Conservation (phyloP, 768 basidiomycete species). For the Leucocoprinus birnbaumii region DNA sequence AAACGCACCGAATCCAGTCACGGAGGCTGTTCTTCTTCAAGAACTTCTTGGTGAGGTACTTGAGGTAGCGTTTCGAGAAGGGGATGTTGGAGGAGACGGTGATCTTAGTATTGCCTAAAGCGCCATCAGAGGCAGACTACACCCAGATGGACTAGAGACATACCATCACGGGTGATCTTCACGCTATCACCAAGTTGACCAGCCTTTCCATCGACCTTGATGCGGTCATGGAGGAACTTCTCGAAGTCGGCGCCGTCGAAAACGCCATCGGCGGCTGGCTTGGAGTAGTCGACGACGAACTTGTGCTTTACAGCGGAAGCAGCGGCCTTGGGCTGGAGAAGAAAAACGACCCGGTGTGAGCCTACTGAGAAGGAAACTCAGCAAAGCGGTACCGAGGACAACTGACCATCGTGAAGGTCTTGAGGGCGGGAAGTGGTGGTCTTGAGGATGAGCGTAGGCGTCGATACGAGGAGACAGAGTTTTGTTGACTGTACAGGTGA, state of each 20-base stretch:
- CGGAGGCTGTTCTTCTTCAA: constrained; percentile 96
- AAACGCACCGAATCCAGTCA: constrained; percentile 89
- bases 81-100: constrained; percentile 83
- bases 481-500: constrained; percentile 54
- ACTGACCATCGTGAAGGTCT: constrained; percentile 67
- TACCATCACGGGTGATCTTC: constrained; percentile 85
- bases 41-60: constrained; percentile 99
- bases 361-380: constrained; percentile 93
- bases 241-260: constrained; percentile 62
- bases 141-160: constrained; percentile 21
- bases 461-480: background rate
- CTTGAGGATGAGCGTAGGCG: constrained; percentile 21
- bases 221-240: constrained; percentile 92
- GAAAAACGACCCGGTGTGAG: constrained; percentile 42
- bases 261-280: constrained; percentile 61
- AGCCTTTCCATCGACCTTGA: constrained; percentile 90
- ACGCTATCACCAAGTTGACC: constrained; percentile 90
- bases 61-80: constrained; percentile 96
- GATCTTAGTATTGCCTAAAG: constrained; percentile 73
- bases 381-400: constrained; percentile 68
- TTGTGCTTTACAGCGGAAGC: constrained; percentile 56
- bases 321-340: constrained; percentile 55
- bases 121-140: background rate
- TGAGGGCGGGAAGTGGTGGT: constrained; percentile 16
- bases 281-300: constrained; percentile 80